Conservation (phyloP, 805 yeast species). For the Starmerella scarabaei region DNA sequence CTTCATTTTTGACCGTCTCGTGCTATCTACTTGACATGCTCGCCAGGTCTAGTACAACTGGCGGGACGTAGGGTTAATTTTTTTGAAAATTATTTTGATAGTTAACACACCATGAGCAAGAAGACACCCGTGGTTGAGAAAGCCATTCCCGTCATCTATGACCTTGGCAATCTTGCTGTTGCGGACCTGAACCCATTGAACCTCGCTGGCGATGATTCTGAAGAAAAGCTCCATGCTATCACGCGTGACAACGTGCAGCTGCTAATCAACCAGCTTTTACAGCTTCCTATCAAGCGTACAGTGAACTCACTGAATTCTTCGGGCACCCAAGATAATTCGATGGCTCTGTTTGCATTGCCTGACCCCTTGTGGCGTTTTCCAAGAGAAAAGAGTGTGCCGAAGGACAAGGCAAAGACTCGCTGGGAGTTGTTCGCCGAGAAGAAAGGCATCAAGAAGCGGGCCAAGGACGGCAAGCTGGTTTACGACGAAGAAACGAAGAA, state of each 20-base stretch:
- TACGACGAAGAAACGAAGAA: slow-evolving; percentile 81
- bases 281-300: slow-evolving; percentile 79
- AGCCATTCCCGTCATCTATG: slow-evolving; percentile 77
- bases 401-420: slow-evolving; percentile 79
- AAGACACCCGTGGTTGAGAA: slow-evolving; percentile 48
- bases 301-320: slow-evolving; percentile 53
- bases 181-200: slow-evolving; percentile 85
- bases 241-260: slow-evolving; percentile 91
- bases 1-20: no score
- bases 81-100: background rate
- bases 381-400: slow-evolving; percentile 91
- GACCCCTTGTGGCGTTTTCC: slow-evolving; percentile 73
- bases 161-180: slow-evolving; percentile 79
- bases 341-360: slow-evolving; percentile 76
- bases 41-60: no score
- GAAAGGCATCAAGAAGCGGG: slow-evolving; percentile 88
- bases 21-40: no score
- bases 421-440: slow-evolving; percentile 95
- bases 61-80: no score
- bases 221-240: slow-evolving; percentile 41
- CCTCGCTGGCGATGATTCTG: slow-evolving; percentile 35
- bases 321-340: slow-evolving; percentile 51
- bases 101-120: background rate
- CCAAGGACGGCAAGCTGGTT: slow-evolving; percentile 76
- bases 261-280: slow-evolving; percentile 75